Evolutionary conservation across 371 early-diverging fungal genomes (phyloP), one percentile per base, ranked within the genome.

Genomic region (Thermomucor indicae-seudaticae): DNA sequence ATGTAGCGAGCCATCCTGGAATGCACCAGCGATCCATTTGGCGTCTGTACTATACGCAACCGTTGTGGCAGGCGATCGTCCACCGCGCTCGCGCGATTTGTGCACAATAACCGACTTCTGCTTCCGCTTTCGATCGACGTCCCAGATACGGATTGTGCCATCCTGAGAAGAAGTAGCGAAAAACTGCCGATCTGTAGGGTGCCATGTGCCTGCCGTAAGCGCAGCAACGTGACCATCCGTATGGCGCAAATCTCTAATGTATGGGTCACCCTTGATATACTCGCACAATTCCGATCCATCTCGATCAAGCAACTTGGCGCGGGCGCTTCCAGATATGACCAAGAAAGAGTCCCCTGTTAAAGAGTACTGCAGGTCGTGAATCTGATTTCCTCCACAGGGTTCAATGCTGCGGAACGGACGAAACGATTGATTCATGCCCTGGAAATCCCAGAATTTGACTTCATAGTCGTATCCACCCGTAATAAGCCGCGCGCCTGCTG

Each of bases 201-300:
- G 86, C 97, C 97, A 96, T 24, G 77, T 69, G 23, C 82, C 83
- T 22, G 81, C 64, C 1, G 91, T 93, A 24, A 97, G 55, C 4
- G 89, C 82, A 3, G 90, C 84, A 4, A 92, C 84, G 60, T 97
- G 97, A 3, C 97, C 97, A 40, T 79, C 81, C 8, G 96, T 95
- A 29, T 91, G 65, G 20, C 91, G 72, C 71, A 89, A 64, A 55
- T 97, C 97, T 8, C 90, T 77, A 38, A 97, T 81, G 56, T 97
- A 97, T 40, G 91, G 92, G 63, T 97, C 97, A 12, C 97, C 97
- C 53, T 93, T 93, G 28, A 80, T 77, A 51, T 73, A 94, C 49
- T 92, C 91, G 4, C 66, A 68, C 43, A 88, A 54, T 41, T 80
- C 73, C 3, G 66, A 34, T 0, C 97, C 97, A 60, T 93, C 91